These are phyloP conservation scores for Cutaneotrichosporon sp. DNA, from an alignment of 1,284 basidiomycete species.

Conservation along the genomic window DNA sequence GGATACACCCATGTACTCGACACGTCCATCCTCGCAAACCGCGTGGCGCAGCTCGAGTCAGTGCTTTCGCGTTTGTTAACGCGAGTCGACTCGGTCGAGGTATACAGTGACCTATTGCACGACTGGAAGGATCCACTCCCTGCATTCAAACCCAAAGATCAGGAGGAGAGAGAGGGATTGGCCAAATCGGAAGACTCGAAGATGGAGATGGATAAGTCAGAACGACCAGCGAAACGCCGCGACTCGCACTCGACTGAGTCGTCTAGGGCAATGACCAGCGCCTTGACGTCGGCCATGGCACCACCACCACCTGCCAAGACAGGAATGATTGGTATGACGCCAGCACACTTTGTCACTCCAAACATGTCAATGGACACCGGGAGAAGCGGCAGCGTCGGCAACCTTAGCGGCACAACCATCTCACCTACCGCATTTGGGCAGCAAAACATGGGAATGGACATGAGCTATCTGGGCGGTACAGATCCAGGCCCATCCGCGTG, in stretches of 20 bases:
- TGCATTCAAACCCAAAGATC: conserved; percentile 12
- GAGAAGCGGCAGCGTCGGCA: not conserved
- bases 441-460: not conserved
- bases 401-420: not conserved
- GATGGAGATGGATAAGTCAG: not conserved
- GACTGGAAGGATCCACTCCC: conserved; percentile 18
- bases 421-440: not conserved
- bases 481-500: not conserved
- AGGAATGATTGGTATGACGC: not conserved
- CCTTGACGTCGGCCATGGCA: not conserved
- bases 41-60: conserved; percentile 21
- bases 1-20: conserved; percentile 28
- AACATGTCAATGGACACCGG: not conserved
- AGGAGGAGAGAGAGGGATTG: conserved; percentile 4
- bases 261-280: not conserved
- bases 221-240: not conserved
- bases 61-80: conserved; percentile 16
- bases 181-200: not conserved
- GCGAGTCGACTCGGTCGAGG: conserved; percentile 12
- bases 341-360: not conserved
- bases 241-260: not conserved
- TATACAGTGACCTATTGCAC: conserved; percentile 14
- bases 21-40: conserved; percentile 20
- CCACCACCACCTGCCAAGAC: not conserved
- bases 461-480: not conserved